Conservation (phyloP, 108 stramenopile genomes). For the Epithemia pelagica region DNA sequence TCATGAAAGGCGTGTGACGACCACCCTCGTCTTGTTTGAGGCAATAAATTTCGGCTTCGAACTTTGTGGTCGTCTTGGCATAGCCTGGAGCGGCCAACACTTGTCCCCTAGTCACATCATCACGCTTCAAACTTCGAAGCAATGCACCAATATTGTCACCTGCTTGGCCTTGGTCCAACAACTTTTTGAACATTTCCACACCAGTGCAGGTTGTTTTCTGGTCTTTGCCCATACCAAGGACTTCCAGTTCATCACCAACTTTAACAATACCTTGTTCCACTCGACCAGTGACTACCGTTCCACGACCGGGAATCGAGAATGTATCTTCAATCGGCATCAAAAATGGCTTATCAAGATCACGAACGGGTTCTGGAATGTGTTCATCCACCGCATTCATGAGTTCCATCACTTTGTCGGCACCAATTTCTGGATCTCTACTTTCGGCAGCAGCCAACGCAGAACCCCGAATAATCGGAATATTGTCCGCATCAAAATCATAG, state of each 20-base stretch:
- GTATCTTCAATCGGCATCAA: conserved; percentile 99
- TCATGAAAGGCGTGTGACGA: conserved; percentile 98
- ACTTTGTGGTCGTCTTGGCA: conserved; percentile 71
- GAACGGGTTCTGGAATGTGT: conserved; percentile 86
- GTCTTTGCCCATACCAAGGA: conserved; percentile 73
- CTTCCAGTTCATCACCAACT: conserved; percentile 94
- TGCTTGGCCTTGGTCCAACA: conserved; percentile 93
- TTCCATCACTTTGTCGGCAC: conserved; percentile 80
- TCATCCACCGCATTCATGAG: conserved; percentile 93
- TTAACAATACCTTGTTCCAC: conserved; percentile 93
- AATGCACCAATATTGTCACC: conserved; percentile 98
- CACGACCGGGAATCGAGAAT: conserved; percentile 98
- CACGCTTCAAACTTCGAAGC: conserved; percentile 93
- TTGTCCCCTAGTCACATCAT: conserved; percentile 96
- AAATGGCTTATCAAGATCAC: conserved; percentile 97
- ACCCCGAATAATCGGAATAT: conserved; percentile 94
- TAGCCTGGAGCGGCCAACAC: conserved; percentile 89
- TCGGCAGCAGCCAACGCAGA: conserved; percentile 97
- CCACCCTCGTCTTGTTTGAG: conserved; percentile 98
- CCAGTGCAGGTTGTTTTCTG: conserved; percentile 94
- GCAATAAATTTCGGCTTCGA: conserved; percentile 96
- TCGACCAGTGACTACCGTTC: conserved; percentile 98
- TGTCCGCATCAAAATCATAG: conserved; percentile 96
- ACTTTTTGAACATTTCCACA: conserved; percentile 99
- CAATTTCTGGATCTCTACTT: conserved; percentile 82